Evolutionary conservation across 371 early-diverging fungal genomes (phyloP), one percentile per base, ranked within the genome.

Genomic region (Basidiobolus heterosporus): DNA sequence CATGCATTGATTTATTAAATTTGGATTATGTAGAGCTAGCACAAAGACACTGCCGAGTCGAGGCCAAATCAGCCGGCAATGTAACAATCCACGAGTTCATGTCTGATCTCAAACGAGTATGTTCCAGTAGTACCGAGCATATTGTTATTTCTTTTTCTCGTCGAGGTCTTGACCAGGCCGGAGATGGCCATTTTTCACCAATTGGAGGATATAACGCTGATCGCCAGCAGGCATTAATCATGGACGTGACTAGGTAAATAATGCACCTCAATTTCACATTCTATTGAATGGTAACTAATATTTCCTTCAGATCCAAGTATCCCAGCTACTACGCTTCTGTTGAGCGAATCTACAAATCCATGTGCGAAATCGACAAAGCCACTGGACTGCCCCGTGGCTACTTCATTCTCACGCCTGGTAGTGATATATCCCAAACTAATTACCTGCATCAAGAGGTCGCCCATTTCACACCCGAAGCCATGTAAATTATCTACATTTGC

Each of bases 121-220:
- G 80, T 16, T 67, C 70, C 30, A 30, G 30, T 5, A 70, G 75
- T 24, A 82, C 85, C 44, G 66, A 73, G 42, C 88, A 85, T 41
- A 86, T 91, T 80, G 87, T 93, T 0, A 70, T 88, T 23, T 85
- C 87, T 0, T 93, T 86, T 49, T 78, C 81, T 1, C 74, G 93
- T 20, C 69, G 71, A 30, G 58, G 71, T 0, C 65, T 93, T 13
- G 74, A 75, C 9, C 91, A 91, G 58, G 91, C 93, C 0, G 93
- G 93, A 11, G 91, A 88, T 54, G 66, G 66, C 35, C 55, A 53
- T 43, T 54, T 39, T 35, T 62, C 62, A 16, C 62, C 64, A 11
- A 54, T 68, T 19, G 69, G 64, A 3, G 30, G 30, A 30, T 30
- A 30, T 9, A 30, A 30, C 9, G 30, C 30, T 5, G 30, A 30